A percentile compares a stretch with the other conserved stretches of the same genome.
Conservation (phyloP, 2,329 filamentous ascomycete genomes). For the Thielaviopsis ethacetica region DNA sequence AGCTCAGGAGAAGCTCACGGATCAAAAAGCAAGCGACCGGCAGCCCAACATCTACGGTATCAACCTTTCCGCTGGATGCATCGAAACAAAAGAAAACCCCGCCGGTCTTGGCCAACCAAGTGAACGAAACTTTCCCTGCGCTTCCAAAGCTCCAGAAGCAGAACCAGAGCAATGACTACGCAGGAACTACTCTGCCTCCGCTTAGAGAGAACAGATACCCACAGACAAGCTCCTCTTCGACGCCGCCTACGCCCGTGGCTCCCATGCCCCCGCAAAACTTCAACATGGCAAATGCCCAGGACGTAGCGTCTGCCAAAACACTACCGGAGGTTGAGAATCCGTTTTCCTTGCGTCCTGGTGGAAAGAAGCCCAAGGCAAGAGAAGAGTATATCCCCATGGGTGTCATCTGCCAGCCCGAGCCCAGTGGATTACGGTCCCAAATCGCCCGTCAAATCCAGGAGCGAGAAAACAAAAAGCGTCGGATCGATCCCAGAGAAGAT, state of each 20-base stretch:
- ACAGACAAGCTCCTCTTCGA: not conserved
- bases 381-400: not conserved
- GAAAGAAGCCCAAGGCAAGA: not conserved
- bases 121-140: not conserved
- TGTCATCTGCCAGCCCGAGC: not conserved
- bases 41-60: not conserved
- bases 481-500: not conserved
- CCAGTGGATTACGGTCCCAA: not conserved
- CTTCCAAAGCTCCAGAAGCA: not conserved
- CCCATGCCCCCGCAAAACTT: not conserved
- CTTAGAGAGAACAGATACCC: not conserved
- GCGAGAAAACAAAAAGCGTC: not conserved
- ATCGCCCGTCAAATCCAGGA: slow-evolving; percentile 3
- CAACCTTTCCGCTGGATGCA: not conserved
- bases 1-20: not conserved
- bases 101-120: not conserved
- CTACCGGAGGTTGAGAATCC: not conserved
- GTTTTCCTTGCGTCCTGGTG: not conserved
- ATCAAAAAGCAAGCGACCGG: not conserved
- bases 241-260: not conserved
- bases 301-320: not conserved
- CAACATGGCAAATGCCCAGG: not conserved
- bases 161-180: not conserved
- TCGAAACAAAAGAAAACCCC: not conserved
- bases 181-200: not conserved